Evolutionary conservation across 371 early-diverging fungal genomes (phyloP), one percentile per base, ranked within the genome.

Genomic region (Apophysomyces sp.): DNA sequence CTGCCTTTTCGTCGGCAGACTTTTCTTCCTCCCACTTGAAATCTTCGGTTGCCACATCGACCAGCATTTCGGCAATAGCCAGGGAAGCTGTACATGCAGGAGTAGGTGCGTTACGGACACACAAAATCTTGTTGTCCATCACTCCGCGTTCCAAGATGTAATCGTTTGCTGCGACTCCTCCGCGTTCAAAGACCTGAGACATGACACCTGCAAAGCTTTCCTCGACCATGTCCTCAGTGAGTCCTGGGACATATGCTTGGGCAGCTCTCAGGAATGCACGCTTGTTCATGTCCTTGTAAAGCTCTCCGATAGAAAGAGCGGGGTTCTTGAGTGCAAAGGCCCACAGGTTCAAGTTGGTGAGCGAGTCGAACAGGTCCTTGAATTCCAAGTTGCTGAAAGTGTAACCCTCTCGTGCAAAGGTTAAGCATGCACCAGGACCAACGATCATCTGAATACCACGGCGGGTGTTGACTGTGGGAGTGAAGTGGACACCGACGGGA

Each of bases 171-270:
- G 80, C 80, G 57, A 77, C 69, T 55, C 80, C 80, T 37, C 80
- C 80, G 27, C 16, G 55, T 60, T 74, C 78, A 62, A 80, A 80
- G 5, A 80, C 81, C 51, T 77, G 77, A 12, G 76, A 72, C 81
- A 80, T 80, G 9, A 80, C 81, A 59, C 81, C 81, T 15, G 76
- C 76, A 52, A 80, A 80, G 28, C 81, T 80, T 41, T 75, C 76
- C 30, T 80, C 81, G 1, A 80, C 81, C 81, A 80, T 80, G 32
- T 80, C 74, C 52, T 72, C 74, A 7, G 76, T 77, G 30, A 80
- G 62, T 5, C 74, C 74, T 30, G 81, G 81, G n/a, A 77, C 74
- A 44, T 76, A 77, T 12, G 67, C 72, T 51, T 80, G 81, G 37
- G 76, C 81, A 56, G 76, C 76, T 40, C 78, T 66, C 52, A 80